A percentile compares a stretch with the other conserved stretches of the same genome.
These are phyloP conservation scores for Euphorbia tirucalli DNA, from an alignment of 345 rosid species.

Conservation along the genomic window DNA sequence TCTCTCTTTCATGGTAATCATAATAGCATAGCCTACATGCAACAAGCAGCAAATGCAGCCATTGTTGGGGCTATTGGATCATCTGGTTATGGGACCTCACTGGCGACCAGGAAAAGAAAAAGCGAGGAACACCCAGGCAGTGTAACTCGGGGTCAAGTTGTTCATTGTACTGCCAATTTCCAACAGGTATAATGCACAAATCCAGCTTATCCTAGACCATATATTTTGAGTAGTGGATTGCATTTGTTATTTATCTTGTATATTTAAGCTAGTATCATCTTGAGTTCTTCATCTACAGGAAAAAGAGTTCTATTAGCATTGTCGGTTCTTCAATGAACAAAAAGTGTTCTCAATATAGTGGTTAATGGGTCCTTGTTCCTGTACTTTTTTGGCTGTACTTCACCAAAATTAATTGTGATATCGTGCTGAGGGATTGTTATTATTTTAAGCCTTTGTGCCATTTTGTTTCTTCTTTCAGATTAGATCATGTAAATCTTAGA, in stretches of 20 bases:
- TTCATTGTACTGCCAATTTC: constrained; percentile 22
- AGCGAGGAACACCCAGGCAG: constrained; percentile 35
- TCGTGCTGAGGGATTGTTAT: neutral
- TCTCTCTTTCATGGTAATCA: constrained; percentile 47
- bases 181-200: constrained; percentile 38
- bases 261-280: neutral
- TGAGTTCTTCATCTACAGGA: neutral
- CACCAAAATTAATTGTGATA: neutral
- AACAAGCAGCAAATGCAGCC: constrained; percentile 74
- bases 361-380: neutral
- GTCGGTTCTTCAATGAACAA: neutral
- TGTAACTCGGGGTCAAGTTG: constrained; percentile 30
- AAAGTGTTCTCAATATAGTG: neutral
- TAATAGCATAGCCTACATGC: constrained; percentile 39
- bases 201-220: neutral
- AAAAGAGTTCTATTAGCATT: neutral
- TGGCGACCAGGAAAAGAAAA: constrained; percentile 55
- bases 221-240: neutral
- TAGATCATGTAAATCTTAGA: neutral
- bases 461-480: neutral
- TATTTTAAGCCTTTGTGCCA: neutral
- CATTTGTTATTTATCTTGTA: neutral
- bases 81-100: constrained; percentile 50
- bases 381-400: constrained; percentile 5
- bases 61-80: constrained; percentile 57